A percentile compares a stretch with the other conserved stretches of the same genome.
Evolutionary conservation across 768 basidiomycete species (phyloP).

Genomic region (Amanita pallidorosea): DNA sequence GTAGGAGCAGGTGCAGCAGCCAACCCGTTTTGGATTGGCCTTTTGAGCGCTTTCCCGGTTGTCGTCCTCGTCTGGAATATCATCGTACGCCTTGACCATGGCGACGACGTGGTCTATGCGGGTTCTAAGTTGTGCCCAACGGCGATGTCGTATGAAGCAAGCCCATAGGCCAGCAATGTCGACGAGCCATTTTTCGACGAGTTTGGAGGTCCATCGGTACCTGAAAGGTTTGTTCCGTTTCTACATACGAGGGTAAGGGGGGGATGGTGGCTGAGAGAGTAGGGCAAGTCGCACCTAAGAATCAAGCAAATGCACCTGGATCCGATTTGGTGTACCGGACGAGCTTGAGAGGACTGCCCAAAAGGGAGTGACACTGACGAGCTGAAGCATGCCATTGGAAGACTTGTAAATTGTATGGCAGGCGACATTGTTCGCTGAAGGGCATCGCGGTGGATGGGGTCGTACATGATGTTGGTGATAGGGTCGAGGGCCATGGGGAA

Average conservation of each 20-base stretch:
- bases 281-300: slow-evolving; percentile 31
- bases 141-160: slow-evolving; percentile 34
- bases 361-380: slow-evolving; percentile 56
- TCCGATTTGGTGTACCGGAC: slow-evolving; percentile 57
- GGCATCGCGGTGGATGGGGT: slow-evolving; percentile 51
- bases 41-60: not conserved
- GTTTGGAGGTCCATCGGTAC: slow-evolving; percentile 43
- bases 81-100: slow-evolving; percentile 13
- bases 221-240: slow-evolving; percentile 42
- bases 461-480: slow-evolving; percentile 21
- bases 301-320: slow-evolving; percentile 53
- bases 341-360: slow-evolving; percentile 67
- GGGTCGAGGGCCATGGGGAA: slow-evolving; percentile 49
- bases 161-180: slow-evolving; percentile 53
- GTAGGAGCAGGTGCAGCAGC: not conserved
- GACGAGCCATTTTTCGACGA: slow-evolving; percentile 48
- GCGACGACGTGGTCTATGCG: slow-evolving; percentile 47
- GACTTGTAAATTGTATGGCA: slow-evolving; percentile 50
- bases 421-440: slow-evolving; percentile 37
- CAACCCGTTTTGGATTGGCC: not conserved
- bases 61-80: not conserved
- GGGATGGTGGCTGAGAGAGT: not conserved
- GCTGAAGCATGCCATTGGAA: slow-evolving; percentile 34
- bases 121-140: slow-evolving; percentile 32
- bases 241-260: slow-evolving; percentile 13